These are phyloP conservation scores for Russula lepida DNA, from an alignment of 768 basidiomycete species.

Conservation along the genomic window DNA sequence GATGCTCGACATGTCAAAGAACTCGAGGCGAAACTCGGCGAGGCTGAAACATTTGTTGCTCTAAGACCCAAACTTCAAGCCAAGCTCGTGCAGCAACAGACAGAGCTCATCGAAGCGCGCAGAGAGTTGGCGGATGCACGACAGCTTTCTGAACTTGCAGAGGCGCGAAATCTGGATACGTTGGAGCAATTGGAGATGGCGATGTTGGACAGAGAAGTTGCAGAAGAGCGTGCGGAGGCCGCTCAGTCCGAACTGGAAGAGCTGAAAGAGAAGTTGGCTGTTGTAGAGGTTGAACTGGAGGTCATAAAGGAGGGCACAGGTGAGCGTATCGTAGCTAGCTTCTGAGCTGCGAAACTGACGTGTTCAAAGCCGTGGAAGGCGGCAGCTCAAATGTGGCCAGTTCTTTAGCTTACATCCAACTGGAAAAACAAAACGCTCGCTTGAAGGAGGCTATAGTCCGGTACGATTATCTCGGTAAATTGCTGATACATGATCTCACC, in stretches of 20 bases:
- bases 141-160: conserved; percentile 63
- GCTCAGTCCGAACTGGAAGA: conserved; percentile 74
- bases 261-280: conserved; percentile 66
- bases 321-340: conserved; percentile 6
- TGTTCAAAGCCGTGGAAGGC: conserved; percentile 26
- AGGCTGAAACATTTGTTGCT: conserved; percentile 76
- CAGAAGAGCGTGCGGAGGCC: conserved; percentile 83
- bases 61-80: conserved; percentile 87
- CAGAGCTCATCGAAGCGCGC: conserved; percentile 67
- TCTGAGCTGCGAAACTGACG: neutral
- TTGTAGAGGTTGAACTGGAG: conserved; percentile 75
- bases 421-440: conserved; percentile 94
- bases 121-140: conserved; percentile 70
- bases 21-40: conserved; percentile 75
- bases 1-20: conserved; percentile 78
- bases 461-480: conserved; percentile 33
- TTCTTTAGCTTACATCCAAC: conserved; percentile 67
- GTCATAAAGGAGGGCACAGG: conserved; percentile 57
- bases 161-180: conserved; percentile 63
- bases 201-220: conserved; percentile 92
- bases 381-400: conserved; percentile 37
- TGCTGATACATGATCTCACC: neutral
- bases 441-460: conserved; percentile 89
- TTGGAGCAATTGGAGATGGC: conserved; percentile 92
- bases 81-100: conserved; percentile 73